Conservation (phyloP, 2,329 filamentous ascomycete species). For the Beauveria australis region DNA sequence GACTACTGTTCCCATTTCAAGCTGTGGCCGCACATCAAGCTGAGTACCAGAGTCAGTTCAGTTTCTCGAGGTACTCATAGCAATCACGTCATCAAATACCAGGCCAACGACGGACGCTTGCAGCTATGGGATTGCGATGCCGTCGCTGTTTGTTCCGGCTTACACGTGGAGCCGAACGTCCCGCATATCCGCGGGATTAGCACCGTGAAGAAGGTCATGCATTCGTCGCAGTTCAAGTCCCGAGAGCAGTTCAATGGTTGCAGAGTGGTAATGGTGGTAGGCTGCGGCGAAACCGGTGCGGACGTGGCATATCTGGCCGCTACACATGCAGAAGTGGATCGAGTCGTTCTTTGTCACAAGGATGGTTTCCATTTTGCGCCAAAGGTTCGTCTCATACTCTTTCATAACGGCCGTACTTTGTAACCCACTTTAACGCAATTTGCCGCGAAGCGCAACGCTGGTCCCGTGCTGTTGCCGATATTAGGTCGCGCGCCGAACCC, state of each 20-base stretch:
- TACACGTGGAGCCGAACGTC: slow-evolving; percentile 31
- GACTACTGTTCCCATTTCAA: slow-evolving; percentile 30
- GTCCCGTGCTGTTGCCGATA: slow-evolving; percentile 15
- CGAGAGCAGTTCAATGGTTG: slow-evolving; percentile 28
- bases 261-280: slow-evolving; percentile 34
- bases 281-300: slow-evolving; percentile 35
- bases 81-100: slow-evolving; percentile 10
- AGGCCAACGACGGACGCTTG: not conserved
- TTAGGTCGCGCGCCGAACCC: slow-evolving; percentile 13
- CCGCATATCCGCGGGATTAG: slow-evolving; percentile 29
- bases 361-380: slow-evolving; percentile 33
- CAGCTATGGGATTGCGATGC: slow-evolving; percentile 30
- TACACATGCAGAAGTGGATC: slow-evolving; percentile 26
- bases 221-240: slow-evolving; percentile 35
- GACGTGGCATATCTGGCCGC: slow-evolving; percentile 35
- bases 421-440: not conserved
- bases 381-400: slow-evolving; percentile 21
- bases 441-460: slow-evolving; percentile 13
- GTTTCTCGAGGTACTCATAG: slow-evolving; percentile 13
- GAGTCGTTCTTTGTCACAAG: slow-evolving; percentile 34
- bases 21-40: slow-evolving; percentile 28
- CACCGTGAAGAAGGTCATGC: slow-evolving; percentile 26
- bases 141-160: slow-evolving; percentile 34
- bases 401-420: not conserved
- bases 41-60: slow-evolving; percentile 21